Evolutionary conservation across 2,329 filamentous ascomycete species (phyloP), one percentile per base, ranked within the genome.

Genomic region (Daldinia eschscholtzii): DNA sequence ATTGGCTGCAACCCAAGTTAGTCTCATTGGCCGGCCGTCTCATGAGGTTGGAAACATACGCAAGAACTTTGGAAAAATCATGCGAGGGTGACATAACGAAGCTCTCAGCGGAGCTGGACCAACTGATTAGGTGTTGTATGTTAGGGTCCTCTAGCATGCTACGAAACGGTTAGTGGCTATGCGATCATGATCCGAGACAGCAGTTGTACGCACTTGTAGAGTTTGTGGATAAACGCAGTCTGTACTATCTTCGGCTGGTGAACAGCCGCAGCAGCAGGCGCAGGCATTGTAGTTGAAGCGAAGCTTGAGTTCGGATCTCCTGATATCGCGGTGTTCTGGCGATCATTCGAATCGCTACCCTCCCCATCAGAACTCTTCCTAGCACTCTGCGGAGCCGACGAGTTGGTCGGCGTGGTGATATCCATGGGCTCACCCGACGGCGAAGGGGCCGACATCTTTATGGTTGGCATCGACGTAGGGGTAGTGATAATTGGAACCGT

Each of bases 81-180:
- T 93, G 93, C 7, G 94, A 97, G 15, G 96, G 96, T 23, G 94
- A 97, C 93, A 99, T 98, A 77, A 99, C 94, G 80, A 99, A 99
- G 82, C 96, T 98, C 80, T 99, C 96, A 67, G 94, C 94, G 57
- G 92, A 92, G 74, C 86, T 90, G 1, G 95, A 97, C 96, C 96
- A 99, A 7, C 95, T 97, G 77, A 99, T 99, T 69, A 99, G 85
- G 80, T 98, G 94, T 76, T 96, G 92, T 69, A 99, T 99, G 75
- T 86, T 92, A 39, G 90, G 90, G 79, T 99, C 96, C 80, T 99
- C 96, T 70, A 99, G 86, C 96, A 99, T 98, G 82, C 95, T 98
- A 78, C 72, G 52, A 57, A 41, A 64, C 30, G 26, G 67, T 77
- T 67, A 76, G 70, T 59, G 12, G 69, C 55, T 46, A 50, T 20